Evolutionary conservation across 2,329 filamentous ascomycete species (phyloP), one percentile per base, ranked within the genome.

Genomic region (Myrmaecium sp.): DNA sequence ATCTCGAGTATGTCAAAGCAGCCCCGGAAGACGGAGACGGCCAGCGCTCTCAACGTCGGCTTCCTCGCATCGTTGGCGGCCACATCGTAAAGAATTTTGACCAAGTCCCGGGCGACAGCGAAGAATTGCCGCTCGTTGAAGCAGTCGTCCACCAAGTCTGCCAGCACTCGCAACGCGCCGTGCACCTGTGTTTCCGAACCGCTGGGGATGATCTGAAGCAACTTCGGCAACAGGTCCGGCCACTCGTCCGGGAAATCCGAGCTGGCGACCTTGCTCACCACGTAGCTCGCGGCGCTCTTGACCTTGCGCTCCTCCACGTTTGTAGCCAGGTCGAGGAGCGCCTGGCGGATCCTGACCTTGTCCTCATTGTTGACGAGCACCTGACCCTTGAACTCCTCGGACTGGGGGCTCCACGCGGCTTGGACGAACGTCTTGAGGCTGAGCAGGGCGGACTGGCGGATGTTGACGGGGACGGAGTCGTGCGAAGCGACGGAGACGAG

Each of bases 1-100:
- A 94, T 92, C 54, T 95, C 83, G 57, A 98, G 69, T 30, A 89
- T 80, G 47, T 95, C 83, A 49, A 98, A 92, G 54, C 82, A 93
- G 25, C 73, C 73, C 30, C 82, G 70, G 61, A 95, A 93, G 31
- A 94, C 80, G 21, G 78, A 81, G 21, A 95, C 76, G 20, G 89
- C 80, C 38, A 95, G 62, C 16, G 83, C 82, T 33, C 89, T 70
- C 31, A 93, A 61, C 32, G 71, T 70, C 6, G 77, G 65, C 46
- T 80, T 83, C 40, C 80, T 71, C 33, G 64, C 64, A 32, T 77
- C 69, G 47, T 79, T 79, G 30, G 79, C 64, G 9, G 84, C 82
- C 19, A 93, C 76, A 40, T 80, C 68, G 49, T 82, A 89, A 17
- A 94, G 68, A 26, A 76, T 73, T 41, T 75, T 76, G 45, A 94